Evolutionary conservation across 2,329 filamentous ascomycete species (phyloP), one percentile per base, ranked within the genome.

Genomic region (Septoria linicola): DNA sequence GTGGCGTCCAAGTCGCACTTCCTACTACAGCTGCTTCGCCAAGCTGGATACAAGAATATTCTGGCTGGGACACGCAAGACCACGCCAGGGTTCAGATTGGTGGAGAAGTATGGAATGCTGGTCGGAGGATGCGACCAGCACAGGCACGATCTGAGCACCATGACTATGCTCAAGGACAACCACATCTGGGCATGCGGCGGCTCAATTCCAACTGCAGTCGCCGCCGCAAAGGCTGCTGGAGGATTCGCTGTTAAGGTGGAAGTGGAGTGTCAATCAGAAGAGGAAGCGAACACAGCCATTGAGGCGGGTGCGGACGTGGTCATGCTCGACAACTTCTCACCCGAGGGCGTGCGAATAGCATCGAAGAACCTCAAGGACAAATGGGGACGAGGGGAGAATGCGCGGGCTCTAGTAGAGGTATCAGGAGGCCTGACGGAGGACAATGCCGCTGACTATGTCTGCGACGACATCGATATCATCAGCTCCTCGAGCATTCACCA

Each of bases 161-260:
- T 99, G 93, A 91, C 91, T 50, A 99, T 99, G 93, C 79, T 99
- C 59, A 99, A 99, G 76, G 93, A 99, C 73, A 99, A 99, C 72
- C 93, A 99, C 72, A 86, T 99, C 51, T 96, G 92, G 87, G 89
- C 89, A 57, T 85, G 87, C 47, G 86, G 86, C 36, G 77, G 78
- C 20, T 88, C 87, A 67, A 97, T 99, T 70, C 84, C 87, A 1
- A 83, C 87, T 17, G 93, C 93, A 4, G 91, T 99, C 19, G 76
- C 76, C 34, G 89, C 92, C 2, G 93, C 93, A 19, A 89, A 89
- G 68, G 79, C 84, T 8, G 89, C 86, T 0, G 92, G 84, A 7
- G 93, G 93, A 0, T 99, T 97, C 72, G 83, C 88, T 34, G 78
- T 96, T 53, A 99, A 97, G 78, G 81, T 99, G 34, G 93, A 99